Evolutionary conservation across 805 yeast genomes (phyloP).

Genomic region (Metahyphopichia silvanorum): DNA sequence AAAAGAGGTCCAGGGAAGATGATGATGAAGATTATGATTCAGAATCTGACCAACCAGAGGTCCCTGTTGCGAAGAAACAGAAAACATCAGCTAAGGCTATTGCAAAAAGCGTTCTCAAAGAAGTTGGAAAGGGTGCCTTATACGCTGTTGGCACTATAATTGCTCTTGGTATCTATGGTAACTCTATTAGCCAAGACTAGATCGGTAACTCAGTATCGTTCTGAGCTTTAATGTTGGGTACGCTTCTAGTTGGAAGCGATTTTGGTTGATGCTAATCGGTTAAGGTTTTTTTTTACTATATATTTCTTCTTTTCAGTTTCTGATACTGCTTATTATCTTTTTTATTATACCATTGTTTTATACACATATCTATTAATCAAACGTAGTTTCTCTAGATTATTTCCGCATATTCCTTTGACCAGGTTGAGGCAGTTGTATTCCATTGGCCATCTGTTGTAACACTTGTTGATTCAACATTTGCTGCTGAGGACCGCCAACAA

Average conservation of each 20-base stretch:
- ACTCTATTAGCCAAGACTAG: conserved; percentile 11
- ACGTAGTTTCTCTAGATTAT: no score
- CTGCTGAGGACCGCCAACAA: no score
- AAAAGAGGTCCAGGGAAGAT: conserved; percentile 2
- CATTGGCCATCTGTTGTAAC: conserved; percentile 12
- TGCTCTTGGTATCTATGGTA: conserved; percentile 36
- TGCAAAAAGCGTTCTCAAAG: conserved; percentile 16
- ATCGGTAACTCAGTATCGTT: no score
- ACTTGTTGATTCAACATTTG: conserved; percentile 17
- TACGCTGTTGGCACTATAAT: conserved; percentile 30
- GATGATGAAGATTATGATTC: conserved; percentile 1
- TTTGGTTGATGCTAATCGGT: conserved; percentile 2
- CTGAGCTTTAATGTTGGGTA: background rate
- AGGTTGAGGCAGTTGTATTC: conserved; percentile 5
- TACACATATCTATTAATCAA: no score
- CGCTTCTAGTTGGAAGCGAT: background rate
- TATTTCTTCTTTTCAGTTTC: conserved; percentile 5
- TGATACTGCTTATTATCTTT: conserved; percentile 3
- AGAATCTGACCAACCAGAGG: no score
- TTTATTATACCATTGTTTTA: no score
- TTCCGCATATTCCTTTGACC: no score
- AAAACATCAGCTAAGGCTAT: conserved; percentile 10
- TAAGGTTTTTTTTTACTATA: conserved; percentile 9
- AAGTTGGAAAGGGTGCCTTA: conserved; percentile 27
- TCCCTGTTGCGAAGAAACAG: conserved; percentile 10